Conservation (phyloP, 768 basidiomycete genomes). For the Naganishia onofrii region DNA sequence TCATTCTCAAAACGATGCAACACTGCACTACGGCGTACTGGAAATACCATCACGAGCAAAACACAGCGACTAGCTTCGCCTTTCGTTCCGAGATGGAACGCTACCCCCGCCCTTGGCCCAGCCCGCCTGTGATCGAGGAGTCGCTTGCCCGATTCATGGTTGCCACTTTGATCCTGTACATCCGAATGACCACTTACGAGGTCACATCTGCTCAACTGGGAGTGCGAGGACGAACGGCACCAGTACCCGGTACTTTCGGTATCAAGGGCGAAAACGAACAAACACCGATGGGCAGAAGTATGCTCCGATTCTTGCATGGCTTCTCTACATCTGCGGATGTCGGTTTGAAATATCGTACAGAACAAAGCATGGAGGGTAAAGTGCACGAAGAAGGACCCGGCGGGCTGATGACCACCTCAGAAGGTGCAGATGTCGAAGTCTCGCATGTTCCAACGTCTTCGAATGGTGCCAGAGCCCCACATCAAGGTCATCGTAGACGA, state of each 20-base stretch:
- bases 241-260: slow-evolving; percentile 27
- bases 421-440: slow-evolving; percentile 29
- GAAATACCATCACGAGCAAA: slow-evolving; percentile 57
- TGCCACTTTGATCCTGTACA: slow-evolving; percentile 76
- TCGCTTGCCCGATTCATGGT: slow-evolving; percentile 75
- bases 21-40: slow-evolving; percentile 76
- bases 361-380: slow-evolving; percentile 18
- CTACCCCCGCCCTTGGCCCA: slow-evolving; percentile 58
- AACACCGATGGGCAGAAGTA: slow-evolving; percentile 11
- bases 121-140: slow-evolving; percentile 74
- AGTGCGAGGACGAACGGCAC: slow-evolving; percentile 13
- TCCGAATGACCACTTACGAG: slow-evolving; percentile 64
- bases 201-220: slow-evolving; percentile 11
- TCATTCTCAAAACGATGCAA: slow-evolving; percentile 75
- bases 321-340: slow-evolving; percentile 27
- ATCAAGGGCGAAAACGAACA: slow-evolving; percentile 30
- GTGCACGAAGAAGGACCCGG: slow-evolving; percentile 8
- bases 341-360: slow-evolving; percentile 11
- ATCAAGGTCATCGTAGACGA: slow-evolving; percentile 5
- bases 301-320: slow-evolving; percentile 20
- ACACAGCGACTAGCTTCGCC: slow-evolving; percentile 49
- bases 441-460: neutral
- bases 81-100: slow-evolving; percentile 34
- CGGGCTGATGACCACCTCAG: slow-evolving; percentile 12
- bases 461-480: neutral